Conservation (phyloP, 1,284 basidiomycete genomes). For the Austropuccinia psidii region DNA sequence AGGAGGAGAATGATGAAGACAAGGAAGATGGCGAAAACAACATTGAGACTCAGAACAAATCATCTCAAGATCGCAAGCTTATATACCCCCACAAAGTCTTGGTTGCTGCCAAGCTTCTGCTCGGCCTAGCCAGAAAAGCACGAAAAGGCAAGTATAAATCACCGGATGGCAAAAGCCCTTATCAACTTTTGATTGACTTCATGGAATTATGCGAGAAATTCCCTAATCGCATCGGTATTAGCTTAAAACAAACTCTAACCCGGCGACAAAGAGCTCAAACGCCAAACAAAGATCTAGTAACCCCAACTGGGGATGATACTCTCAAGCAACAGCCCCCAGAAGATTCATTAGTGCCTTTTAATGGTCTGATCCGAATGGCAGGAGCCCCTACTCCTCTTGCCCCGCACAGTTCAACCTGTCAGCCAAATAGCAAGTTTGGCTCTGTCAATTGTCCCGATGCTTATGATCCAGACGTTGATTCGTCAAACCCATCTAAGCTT, state of each 20-base stretch:
- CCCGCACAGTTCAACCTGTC: background rate
- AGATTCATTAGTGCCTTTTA: constrained; percentile 41
- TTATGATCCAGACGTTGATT: constrained; percentile 75
- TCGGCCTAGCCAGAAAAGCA: constrained; percentile 74
- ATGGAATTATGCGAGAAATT: constrained; percentile 83
- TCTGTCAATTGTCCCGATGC: constrained; percentile 53
- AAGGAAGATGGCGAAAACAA: background rate
- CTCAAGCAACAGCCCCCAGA: background rate
- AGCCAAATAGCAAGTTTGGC: constrained; percentile 40
- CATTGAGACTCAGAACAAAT: constrained; percentile 52
- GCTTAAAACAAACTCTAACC: constrained; percentile 56
- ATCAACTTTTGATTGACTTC: constrained; percentile 87
- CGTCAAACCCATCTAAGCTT: constrained; percentile 62
- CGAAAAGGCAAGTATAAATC: constrained; percentile 73
- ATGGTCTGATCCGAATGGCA: constrained; percentile 64
- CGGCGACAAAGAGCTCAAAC: constrained; percentile 2
- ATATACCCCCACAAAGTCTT: constrained; percentile 64
- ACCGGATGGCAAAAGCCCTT: constrained; percentile 89
- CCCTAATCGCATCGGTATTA: constrained; percentile 84
- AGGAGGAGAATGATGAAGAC: constrained; percentile 2
- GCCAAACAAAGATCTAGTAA: background rate
- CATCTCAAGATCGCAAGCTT: constrained; percentile 62
- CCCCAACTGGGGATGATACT: constrained; percentile 52
- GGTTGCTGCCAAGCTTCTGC: constrained; percentile 83
- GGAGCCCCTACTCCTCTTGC: constrained; percentile 60